A percentile compares a stretch with the other conserved stretches of the same genome.
phyloP scores from a whole-genome alignment of 257 asterid species.

The Plantago elongata region DNA sequence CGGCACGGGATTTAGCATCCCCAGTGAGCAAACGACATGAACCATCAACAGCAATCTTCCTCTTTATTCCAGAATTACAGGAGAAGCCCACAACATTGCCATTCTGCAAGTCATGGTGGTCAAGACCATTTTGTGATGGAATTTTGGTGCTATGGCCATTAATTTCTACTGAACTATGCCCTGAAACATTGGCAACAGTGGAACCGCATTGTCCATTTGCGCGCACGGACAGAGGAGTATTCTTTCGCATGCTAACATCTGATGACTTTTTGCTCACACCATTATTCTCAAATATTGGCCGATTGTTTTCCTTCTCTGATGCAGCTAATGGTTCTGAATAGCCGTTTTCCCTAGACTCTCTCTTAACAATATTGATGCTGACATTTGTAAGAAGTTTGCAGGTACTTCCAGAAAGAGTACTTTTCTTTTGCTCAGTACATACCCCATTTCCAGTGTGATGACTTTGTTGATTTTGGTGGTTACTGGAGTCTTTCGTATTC shows the following conservation, averaged over 20 bases:
- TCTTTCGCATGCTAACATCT: slow-evolving; percentile 24
- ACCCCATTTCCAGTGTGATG: slow-evolving; percentile 28
- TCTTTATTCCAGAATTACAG: slow-evolving; percentile 48
- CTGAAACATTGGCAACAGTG: too few relatives aligned
- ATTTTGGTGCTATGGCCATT: slow-evolving; percentile 22
- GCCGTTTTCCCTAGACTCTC: slow-evolving; percentile 38
- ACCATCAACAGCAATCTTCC: slow-evolving; percentile 38
- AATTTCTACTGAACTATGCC: slow-evolving; percentile 18
- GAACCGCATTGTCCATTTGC: slow-evolving; percentile 33
- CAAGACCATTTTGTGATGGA: slow-evolving; percentile 19
- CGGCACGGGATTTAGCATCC: slow-evolving; percentile 49
- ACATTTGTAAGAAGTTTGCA: slow-evolving; percentile 40
- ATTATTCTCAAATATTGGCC: slow-evolving; percentile 9
- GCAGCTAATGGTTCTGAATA: slow-evolving; percentile 23
- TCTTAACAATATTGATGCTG: slow-evolving; percentile 37
- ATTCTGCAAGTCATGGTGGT: slow-evolving; percentile 28
- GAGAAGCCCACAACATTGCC: slow-evolving; percentile 32
- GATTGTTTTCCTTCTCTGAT: slow-evolving; percentile 32
- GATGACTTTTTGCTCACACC: background rate
- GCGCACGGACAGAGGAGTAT: slow-evolving; percentile 26
- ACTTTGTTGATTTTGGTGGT: slow-evolving; percentile 32
- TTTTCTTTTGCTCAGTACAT: slow-evolving; percentile 31
- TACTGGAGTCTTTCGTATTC: slow-evolving; percentile 26
- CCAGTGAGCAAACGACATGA: slow-evolving; percentile 50
- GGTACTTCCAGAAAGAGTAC: slow-evolving; percentile 28